Conservation (phyloP, 2,329 filamentous ascomycete genomes). For the Botryotinia narcissicola region DNA sequence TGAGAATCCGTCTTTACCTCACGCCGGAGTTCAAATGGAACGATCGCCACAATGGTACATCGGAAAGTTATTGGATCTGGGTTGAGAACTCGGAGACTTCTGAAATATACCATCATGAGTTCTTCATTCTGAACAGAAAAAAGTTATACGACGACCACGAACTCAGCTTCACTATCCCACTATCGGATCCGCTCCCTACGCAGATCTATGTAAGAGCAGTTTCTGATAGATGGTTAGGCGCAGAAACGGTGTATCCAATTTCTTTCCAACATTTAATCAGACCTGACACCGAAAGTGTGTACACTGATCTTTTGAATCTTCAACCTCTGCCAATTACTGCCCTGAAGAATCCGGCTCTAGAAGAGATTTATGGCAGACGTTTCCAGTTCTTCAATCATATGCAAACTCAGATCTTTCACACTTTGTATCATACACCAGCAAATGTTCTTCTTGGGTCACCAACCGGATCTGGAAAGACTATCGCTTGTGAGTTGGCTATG, state of each 20-base stretch:
- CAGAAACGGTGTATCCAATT: slow-evolving; percentile 90
- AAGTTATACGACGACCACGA: slow-evolving; percentile 97
- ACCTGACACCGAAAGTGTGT: slow-evolving; percentile 95
- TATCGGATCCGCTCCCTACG: slow-evolving; percentile 87
- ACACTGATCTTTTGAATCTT: slow-evolving; percentile 88
- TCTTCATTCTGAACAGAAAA: slow-evolving; percentile 85
- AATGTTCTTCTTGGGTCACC: slow-evolving; percentile 95
- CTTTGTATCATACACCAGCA: slow-evolving; percentile 84
- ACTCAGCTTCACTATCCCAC: slow-evolving; percentile 93
- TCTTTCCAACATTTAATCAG: slow-evolving; percentile 98
- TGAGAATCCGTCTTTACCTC: slow-evolving; percentile 84
- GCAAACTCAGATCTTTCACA: slow-evolving; percentile 99
- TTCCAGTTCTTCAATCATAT: slow-evolving; percentile 99
- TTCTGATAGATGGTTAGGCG: slow-evolving; percentile 93
- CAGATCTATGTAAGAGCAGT: slow-evolving; percentile 96
- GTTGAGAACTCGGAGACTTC: slow-evolving; percentile 97
- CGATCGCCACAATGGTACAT: slow-evolving; percentile 86
- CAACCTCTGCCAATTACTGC: slow-evolving; percentile 86
- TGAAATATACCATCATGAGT: slow-evolving; percentile 97
- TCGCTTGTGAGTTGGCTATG: slow-evolving; percentile 95
- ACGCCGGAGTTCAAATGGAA: slow-evolving; percentile 94
- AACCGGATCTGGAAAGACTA: slow-evolving; percentile 95
- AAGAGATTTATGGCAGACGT: slow-evolving; percentile 82
- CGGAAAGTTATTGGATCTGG: slow-evolving; percentile 98
- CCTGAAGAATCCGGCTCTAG: slow-evolving; percentile 79